phyloP scores from a whole-genome alignment of 495 filamentous ascomycete genomes.

The Clavariopsis aquatica region DNA sequence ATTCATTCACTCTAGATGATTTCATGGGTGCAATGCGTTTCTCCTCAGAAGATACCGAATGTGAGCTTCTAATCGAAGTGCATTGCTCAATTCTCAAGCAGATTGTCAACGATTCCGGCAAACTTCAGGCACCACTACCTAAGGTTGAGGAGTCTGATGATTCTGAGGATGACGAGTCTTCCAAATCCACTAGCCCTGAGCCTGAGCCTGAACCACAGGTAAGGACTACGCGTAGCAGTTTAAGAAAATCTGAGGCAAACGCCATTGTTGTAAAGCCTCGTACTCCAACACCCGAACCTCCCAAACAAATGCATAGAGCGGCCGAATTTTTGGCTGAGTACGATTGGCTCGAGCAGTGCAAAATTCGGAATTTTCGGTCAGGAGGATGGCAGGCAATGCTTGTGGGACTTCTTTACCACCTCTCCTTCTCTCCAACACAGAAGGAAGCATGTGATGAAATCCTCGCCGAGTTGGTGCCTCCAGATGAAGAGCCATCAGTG shows the following conservation, averaged over 20 bases:
- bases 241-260: constrained; percentile 79
- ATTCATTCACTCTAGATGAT: constrained; percentile 98
- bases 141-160: constrained; percentile 65
- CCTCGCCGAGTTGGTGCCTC: constrained; percentile 73
- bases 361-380: constrained; percentile 80
- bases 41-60: constrained; percentile 72
- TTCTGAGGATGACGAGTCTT: constrained; percentile 47
- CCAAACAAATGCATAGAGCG: constrained; percentile 57
- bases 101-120: constrained; percentile 77
- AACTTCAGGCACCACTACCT: constrained; percentile 74
- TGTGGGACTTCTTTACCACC: constrained; percentile 79
- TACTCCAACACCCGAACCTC: constrained; percentile 36
- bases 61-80: constrained; percentile 84
- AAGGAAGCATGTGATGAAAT: constrained; percentile 76
- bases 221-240: constrained; percentile 79
- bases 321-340: constrained; percentile 71
- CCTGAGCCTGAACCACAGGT: constrained; percentile 53
- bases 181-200: constrained; percentile 49
- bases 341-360: constrained; percentile 80
- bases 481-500: constrained; percentile 64
- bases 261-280: constrained; percentile 32
- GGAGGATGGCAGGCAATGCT: constrained; percentile 92
- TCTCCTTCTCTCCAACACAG: constrained; percentile 72
- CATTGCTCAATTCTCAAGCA: constrained; percentile 90
- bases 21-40: constrained; percentile 86